Base-by-base conservation (phyloP, 1,139 yeast species). In the Yamadazyma pseudoaaseri region DNA sequence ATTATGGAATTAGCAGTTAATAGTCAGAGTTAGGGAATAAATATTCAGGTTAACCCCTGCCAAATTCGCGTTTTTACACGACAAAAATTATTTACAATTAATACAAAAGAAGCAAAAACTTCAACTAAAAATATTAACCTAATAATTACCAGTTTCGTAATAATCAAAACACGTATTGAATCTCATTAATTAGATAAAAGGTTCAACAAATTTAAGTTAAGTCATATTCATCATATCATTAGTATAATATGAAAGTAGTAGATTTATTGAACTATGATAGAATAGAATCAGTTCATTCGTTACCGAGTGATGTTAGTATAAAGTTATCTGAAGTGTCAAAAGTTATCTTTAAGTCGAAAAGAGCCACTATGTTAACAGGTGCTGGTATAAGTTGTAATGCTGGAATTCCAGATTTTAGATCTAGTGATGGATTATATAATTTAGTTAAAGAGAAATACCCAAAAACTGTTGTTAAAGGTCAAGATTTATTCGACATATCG, bases 1-100 rank as follows among this genome's bases (percentile, higher is more conserved):
- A 92, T 92, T 45, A 89, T 92, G 96, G 97, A 92, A 60, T 72
- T 92, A 47, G 97, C 97, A 1, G 97, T 92, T 11, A 92, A 90
- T 56, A 58, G 64, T 49, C 65, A 59, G 35, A 51, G 52, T 41
- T 23, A 23, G 20, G 5, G 11, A 12, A 6, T 8, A 22, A 22
- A 6, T 9, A 11, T 11, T 6, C 26, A 11, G 7, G 10, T 18
- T 18, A n/a, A n/a, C n/a, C n/a, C n/a, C n/a, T n/a, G n/a, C n/a
- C n/a, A n/a, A n/a, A n/a, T 18, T 18, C 21, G 21, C 21, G 21
- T 18, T 18, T 18, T 18, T 7, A 10, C 21, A 18, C 9, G 10
- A 18, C 21, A 14, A 25, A 29, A 29, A 29, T 29, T 37, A 37
- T 37, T 37, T 37, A 37, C 41, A 37, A 37, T 33, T 20, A 21